Evolutionary conservation across 495 filamentous ascomycete genomes (phyloP).

Genomic region (Xylaria intraflava): DNA sequence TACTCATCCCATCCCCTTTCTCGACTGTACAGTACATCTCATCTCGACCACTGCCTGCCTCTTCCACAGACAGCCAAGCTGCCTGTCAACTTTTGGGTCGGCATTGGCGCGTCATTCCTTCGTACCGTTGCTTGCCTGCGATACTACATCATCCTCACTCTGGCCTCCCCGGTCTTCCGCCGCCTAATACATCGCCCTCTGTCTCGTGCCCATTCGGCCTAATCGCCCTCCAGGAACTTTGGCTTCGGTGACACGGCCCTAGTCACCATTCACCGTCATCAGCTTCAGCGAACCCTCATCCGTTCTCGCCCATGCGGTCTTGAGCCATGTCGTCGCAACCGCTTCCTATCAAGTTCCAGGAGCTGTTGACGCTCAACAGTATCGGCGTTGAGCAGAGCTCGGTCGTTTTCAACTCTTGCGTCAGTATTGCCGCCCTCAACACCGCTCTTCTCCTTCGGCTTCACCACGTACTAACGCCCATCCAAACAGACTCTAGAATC

Average conservation of each 20-base stretch:
- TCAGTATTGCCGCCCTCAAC: slow-evolving; percentile 36
- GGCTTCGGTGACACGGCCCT: slow-evolving; percentile 5
- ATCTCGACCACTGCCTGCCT: slow-evolving; percentile 3
- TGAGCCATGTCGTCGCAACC: slow-evolving; percentile 42
- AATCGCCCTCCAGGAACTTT: slow-evolving; percentile 8
- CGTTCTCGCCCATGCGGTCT: slow-evolving; percentile 21
- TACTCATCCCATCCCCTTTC: slow-evolving; percentile 10
- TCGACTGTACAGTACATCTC: slow-evolving; percentile 20
- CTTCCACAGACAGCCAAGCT: background rate
- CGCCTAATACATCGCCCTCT: slow-evolving; percentile 19
- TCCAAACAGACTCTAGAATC: slow-evolving; percentile 83
- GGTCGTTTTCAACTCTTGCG: slow-evolving; percentile 96
- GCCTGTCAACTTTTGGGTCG: slow-evolving; percentile 4
- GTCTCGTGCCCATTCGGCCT: slow-evolving; percentile 7
- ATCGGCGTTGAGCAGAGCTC: slow-evolving; percentile 76
- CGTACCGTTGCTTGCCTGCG: slow-evolving; percentile 6
- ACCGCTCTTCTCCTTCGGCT: background rate
- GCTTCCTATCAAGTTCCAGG: slow-evolving; percentile 89
- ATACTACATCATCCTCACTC: slow-evolving; percentile 19
- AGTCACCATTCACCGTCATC: slow-evolving; percentile 10
- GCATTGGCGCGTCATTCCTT: slow-evolving; percentile 14
- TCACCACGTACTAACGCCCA: slow-evolving; percentile 16
- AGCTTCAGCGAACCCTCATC: slow-evolving; percentile 14
- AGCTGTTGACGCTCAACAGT: slow-evolving; percentile 79
- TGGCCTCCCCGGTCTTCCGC: slow-evolving; percentile 16